Evolutionary conservation across 2,329 filamentous ascomycete species (phyloP), one percentile per base, ranked within the genome.

Genomic region (Ampelomyces quisqualis): DNA sequence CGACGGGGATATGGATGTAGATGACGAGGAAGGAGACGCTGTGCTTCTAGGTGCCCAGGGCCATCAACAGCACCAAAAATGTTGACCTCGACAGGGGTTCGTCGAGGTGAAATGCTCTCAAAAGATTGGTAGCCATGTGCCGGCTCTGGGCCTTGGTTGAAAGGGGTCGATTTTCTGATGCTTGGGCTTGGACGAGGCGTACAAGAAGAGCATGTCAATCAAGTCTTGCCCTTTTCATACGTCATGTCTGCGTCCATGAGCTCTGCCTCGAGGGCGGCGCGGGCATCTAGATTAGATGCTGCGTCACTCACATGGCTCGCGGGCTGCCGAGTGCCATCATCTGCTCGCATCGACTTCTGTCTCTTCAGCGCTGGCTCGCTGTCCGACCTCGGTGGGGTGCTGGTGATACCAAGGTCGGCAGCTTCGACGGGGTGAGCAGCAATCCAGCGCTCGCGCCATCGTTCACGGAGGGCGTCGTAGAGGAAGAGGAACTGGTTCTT

Each of bases 401-500:
- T 27, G 44, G 29, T 27, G 20, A 66, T 37, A 14, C 62, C 61
- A 4, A 64, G 38, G 21, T 34, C 42, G 32, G 43, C 50, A 7
- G 64, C 64, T 32, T 64, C 61, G 10, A 55, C 58, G 0, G 63
- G 61, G 30, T 65, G 49, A 14, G 45, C 40, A 28, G 41, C 37
- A 26, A 58, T 58, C 65, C 66, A 69, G 22, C 69, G 60, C 22
- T 87, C 82, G 47, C 81, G 71, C 83, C 86, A 90, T 38, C 82
- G 73, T 64, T 89, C 85, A 36, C 82, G 79, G 58, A 96, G 68
- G 1, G 94, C 88, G 59, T 90, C 82, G 70, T 98, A 97, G 42
- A 98, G 80, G 65, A 97, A 96, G 24, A 80, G 70, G 58, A 87
- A 93, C 66, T 98, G 93, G 33, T 78, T 67, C 56, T 91, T 86